phyloP scores from a whole-genome alignment of 495 filamentous ascomycete genomes.

The Emericellopsis terricola region DNA sequence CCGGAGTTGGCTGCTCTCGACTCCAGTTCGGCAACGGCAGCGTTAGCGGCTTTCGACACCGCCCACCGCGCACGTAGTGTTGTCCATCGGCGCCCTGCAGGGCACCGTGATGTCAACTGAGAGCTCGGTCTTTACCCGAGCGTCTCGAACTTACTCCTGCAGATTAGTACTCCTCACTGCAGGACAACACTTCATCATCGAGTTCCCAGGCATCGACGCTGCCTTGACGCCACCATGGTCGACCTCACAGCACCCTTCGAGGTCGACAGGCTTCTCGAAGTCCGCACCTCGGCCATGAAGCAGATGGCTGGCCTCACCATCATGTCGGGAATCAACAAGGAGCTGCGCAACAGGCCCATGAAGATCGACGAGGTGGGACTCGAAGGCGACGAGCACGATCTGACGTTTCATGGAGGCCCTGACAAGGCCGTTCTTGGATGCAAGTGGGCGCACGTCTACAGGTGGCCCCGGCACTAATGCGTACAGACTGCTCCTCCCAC shows the following conservation, averaged over 20 bases:
- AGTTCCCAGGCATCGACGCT: too few relatives aligned
- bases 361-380: conserved; percentile 26
- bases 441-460: conserved; percentile 7
- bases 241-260: conserved; percentile 23
- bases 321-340: conserved; percentile 35
- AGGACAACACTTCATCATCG: too few relatives aligned
- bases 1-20: too few relatives aligned
- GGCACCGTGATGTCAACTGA: too few relatives aligned
- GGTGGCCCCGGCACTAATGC: background rate
- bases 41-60: too few relatives aligned
- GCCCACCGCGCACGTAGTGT: too few relatives aligned
- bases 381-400: conserved; percentile 36
- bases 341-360: conserved; percentile 15
- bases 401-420: conserved; percentile 30
- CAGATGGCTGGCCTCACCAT: conserved; percentile 21
- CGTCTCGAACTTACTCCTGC: too few relatives aligned
- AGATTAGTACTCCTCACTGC: too few relatives aligned
- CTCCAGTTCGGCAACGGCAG: too few relatives aligned
- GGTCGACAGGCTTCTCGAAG: conserved; percentile 26
- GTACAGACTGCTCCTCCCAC: conserved; percentile 29
- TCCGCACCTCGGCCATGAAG: conserved; percentile 35
- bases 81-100: too few relatives aligned
- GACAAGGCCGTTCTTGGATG: conserved; percentile 42
- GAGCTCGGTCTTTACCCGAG: too few relatives aligned
- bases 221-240: too few relatives aligned